A percentile compares a stretch with the other conserved stretches of the same genome.
Evolutionary conservation across 306 rosid species (phyloP).

Genomic region (Amphicarpaea edgeworthii): DNA sequence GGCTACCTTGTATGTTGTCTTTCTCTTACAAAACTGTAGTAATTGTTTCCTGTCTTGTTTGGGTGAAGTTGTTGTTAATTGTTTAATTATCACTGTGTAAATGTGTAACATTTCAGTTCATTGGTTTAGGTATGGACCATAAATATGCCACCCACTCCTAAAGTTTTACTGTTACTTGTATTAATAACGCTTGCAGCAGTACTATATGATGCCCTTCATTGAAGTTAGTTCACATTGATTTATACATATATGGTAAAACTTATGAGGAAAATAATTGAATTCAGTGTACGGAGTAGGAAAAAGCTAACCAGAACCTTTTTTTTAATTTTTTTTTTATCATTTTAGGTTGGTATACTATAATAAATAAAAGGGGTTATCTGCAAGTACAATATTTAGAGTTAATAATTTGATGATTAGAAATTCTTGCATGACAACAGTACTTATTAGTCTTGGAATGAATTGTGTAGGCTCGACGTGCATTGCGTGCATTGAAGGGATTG

Average conservation of each 20-base stretch:
- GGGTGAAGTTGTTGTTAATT: slow-evolving; percentile 27
- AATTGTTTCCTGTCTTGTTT: slow-evolving; percentile 31
- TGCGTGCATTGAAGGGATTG: slow-evolving; percentile 87
- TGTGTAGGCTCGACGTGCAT: slow-evolving; percentile 85
- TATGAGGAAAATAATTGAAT: slow-evolving; percentile 8
- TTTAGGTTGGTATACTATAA: slow-evolving; percentile 1
- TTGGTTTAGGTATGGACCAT: slow-evolving; percentile 40
- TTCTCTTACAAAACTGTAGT: neutral
- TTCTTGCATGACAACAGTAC: neutral
- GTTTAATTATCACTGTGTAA: slow-evolving; percentile 27
- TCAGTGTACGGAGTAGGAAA: neutral
- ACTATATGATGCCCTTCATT: slow-evolving; percentile 6
- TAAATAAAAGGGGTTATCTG: neutral
- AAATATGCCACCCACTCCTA: slow-evolving; percentile 48
- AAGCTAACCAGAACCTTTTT: neutral
- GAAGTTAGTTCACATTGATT: slow-evolving; percentile 20
- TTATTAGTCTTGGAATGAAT: neutral
- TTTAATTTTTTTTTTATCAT: too few species aligned
- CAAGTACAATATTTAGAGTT: neutral
- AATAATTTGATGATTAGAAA: neutral
- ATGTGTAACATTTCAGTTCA: slow-evolving; percentile 6
- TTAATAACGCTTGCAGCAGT: slow-evolving; percentile 16
- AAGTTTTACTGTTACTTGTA: slow-evolving; percentile 27
- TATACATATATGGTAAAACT: neutral
- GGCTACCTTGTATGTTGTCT: slow-evolving; percentile 80